Evolutionary conservation across 306 rosid species (phyloP).

Genomic region (Oxytropis ochrocephala): DNA sequence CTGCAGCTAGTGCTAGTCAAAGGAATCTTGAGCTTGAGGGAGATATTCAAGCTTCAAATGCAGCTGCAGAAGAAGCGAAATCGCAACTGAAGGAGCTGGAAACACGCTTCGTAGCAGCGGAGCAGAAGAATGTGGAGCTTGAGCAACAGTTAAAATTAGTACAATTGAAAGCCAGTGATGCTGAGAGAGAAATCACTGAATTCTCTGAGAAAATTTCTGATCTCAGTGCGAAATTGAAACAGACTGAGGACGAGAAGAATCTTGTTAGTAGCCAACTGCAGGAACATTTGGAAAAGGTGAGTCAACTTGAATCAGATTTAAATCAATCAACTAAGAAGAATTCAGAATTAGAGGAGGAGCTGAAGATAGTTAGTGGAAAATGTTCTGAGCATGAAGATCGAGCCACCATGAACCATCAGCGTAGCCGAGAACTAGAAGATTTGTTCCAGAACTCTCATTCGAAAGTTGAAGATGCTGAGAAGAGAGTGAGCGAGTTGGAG

Average conservation of each 20-base stretch:
- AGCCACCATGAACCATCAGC: conserved; percentile 56
- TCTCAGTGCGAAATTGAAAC: conserved; percentile 46
- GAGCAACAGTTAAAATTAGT: conserved; percentile 60
- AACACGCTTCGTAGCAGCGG: conserved; percentile 46
- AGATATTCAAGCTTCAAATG: conserved; percentile 45
- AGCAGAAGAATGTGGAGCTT: conserved; percentile 71
- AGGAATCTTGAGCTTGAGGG: conserved; percentile 74
- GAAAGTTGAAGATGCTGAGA: conserved; percentile 56
- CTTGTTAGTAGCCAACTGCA: conserved; percentile 39
- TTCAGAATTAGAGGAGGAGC: conserved; percentile 64
- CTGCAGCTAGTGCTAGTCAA: conserved; percentile 52
- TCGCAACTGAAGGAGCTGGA: conserved; percentile 65
- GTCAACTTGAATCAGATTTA: conserved; percentile 62
- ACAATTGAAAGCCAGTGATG: conserved; percentile 49
- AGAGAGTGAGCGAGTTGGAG: conserved; percentile 75
- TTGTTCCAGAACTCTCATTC: conserved; percentile 65
- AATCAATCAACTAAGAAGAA: conserved; percentile 39
- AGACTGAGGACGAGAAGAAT: conserved; percentile 54
- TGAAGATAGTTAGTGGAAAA: conserved; percentile 46
- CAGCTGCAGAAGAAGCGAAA: conserved; percentile 63
- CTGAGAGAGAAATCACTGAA: conserved; percentile 61
- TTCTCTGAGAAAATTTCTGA: conserved; percentile 50
- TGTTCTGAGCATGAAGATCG: conserved; percentile 76
- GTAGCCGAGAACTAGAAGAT: conserved; percentile 88
- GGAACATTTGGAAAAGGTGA: conserved; percentile 51